These are phyloP conservation scores for Tarenaya hassleriana DNA, from an alignment of 345 rosid genomes.

Conservation along the genomic window DNA sequence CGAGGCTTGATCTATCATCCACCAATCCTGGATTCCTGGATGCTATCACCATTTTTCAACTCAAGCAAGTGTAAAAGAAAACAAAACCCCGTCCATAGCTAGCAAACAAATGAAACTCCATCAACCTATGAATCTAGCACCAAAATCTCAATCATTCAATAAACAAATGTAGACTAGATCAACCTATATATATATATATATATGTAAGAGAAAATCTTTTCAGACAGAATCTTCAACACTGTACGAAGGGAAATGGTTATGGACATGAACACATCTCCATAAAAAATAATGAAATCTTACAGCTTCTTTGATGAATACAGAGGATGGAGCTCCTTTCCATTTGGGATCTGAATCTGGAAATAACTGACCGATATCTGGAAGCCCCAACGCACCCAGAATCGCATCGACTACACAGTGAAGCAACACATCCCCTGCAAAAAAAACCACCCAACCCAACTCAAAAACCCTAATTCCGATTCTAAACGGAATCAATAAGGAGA, in stretches of 20 bases:
- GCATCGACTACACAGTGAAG: slow-evolving; percentile 99
- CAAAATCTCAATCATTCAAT: no score
- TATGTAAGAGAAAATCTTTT: neutral
- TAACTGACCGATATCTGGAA: slow-evolving; percentile 98
- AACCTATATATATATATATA: no score
- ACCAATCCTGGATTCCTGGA: no score
- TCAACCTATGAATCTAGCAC: slow-evolving; percentile 1
- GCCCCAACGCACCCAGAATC: slow-evolving; percentile 87
- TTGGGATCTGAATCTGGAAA: slow-evolving; percentile 92
- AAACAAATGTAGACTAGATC: neutral
- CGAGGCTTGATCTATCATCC: no score
- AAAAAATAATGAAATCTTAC: slow-evolving; percentile 40
- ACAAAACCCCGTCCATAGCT: no score
- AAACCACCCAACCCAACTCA: neutral
- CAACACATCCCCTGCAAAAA: slow-evolving; percentile 81
- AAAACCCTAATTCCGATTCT: neutral
- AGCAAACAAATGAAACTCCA: no score
- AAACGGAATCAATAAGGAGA: neutral
- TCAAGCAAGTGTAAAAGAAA: no score
- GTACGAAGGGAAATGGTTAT: neutral
- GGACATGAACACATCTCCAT: no score
- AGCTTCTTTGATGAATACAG: slow-evolving; percentile 90
- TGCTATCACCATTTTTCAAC: no score
- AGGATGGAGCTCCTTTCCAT: slow-evolving; percentile 95
- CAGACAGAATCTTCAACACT: neutral